Base-by-base conservation (phyloP, 352 stramenopile genomes). In the Phytophthora melonis region DNA sequence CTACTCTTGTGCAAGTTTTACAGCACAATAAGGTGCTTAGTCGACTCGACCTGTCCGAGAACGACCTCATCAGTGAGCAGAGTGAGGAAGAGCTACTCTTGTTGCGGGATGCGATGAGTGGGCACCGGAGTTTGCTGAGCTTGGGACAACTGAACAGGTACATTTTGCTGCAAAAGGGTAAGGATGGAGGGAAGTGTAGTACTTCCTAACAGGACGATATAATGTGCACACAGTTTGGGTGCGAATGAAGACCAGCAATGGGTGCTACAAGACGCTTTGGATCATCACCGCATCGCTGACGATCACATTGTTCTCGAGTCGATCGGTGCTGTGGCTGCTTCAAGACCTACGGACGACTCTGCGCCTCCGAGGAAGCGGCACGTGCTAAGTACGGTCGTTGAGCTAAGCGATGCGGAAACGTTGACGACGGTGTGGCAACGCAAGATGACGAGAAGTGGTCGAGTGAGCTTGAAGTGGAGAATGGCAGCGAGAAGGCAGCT, bases 41-140 rank as follows among this genome's bases (percentile, higher is more conserved):
- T 54, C 30, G 65, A 54, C 54, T 88, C 16, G 78, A 83, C 78
- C 53, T 81, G 25, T 64, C 76, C 18, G 57, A 76, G n/a, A 78
- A 81, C 30, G 32, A 66, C 14, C 49, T 77, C 3, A 52, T 77
- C 11, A 16, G 32, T 47, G 36, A 54, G 1, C 47, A 60, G 11
- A 57, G 13, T 6, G 30, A 63, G 3, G 57, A 43, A 25, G 19
- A 41, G 27, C 3, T 71, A 14, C 19, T 23, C 13, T 32, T 13
- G 18, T 25, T 81, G 0, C 30, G 45, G 8, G 47, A 65, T 34
- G 52, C 41, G 16, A 67, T 77, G 30, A 18, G 43, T 1, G 18
- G 25, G 1, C 58, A 77, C 36, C 50, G 53, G 39, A 49, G 36
- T 3, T 25, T 78, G 9, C 56, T 66, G 25, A 68, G 60, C n/a